A percentile compares a stretch with the other conserved stretches of the same genome.
phyloP scores from a whole-genome alignment of 768 basidiomycete species.

The Podaxis mareebaensis region DNA sequence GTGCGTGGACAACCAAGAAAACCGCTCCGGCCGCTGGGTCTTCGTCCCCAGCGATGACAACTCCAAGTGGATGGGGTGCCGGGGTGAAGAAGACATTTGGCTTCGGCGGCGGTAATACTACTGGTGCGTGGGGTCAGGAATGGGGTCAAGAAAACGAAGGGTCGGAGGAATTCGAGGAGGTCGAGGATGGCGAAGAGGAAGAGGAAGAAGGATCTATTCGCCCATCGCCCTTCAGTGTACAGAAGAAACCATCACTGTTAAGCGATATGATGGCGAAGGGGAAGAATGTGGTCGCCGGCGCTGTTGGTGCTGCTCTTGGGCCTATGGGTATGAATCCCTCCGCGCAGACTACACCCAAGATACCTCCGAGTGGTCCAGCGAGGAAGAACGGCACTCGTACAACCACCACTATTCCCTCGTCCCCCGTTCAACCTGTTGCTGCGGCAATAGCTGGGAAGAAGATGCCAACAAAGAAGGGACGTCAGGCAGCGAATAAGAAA shows the following conservation, averaged over 20 bases:
- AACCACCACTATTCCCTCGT: not conserved
- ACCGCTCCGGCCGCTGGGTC: constrained; percentile 11
- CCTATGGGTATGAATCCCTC: not conserved
- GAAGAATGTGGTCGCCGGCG: constrained; percentile 6
- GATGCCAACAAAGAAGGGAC: constrained; percentile 1
- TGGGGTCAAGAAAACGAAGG: not conserved
- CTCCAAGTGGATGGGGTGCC: constrained; percentile 4
- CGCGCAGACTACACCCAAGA: not conserved
- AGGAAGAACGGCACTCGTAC: not conserved
- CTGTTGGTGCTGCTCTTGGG: constrained; percentile 6
- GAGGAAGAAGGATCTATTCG: constrained; percentile 8
- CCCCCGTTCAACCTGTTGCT: not conserved
- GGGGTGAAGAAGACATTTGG: constrained; percentile 12
- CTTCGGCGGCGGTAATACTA: not conserved
- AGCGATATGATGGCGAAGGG: constrained; percentile 15
- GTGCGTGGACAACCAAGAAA: constrained; percentile 26
- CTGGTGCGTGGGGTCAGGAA: not conserved
- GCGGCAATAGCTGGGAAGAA: not conserved
- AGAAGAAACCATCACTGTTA: constrained; percentile 10
- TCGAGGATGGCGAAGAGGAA: constrained; percentile 4
- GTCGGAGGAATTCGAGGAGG: not conserved
- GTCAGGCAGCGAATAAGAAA: constrained; percentile 10
- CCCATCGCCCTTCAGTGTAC: not conserved
- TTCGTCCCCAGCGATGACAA: constrained; percentile 2
- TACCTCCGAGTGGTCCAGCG: not conserved